phyloP scores from a whole-genome alignment of 768 basidiomycete species.

The Suillus plorans region DNA sequence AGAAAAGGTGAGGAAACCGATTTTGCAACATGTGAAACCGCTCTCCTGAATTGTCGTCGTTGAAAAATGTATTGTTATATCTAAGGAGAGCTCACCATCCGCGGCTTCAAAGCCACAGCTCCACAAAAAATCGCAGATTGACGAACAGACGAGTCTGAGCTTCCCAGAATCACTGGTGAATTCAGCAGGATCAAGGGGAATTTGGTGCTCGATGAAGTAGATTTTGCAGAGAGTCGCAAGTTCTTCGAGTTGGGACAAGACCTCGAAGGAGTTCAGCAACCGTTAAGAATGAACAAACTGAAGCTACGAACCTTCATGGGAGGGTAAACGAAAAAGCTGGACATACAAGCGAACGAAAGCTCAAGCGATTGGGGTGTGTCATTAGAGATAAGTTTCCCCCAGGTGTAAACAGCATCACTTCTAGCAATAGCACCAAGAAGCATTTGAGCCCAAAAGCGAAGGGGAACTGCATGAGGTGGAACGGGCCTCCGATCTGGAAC shows the following conservation, averaged over 20 bases:
- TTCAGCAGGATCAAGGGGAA: constrained; percentile 28
- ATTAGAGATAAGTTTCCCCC: constrained; percentile 28
- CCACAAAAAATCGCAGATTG: constrained; percentile 53
- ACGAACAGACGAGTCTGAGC: constrained; percentile 33
- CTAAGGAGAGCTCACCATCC: constrained; percentile 33
- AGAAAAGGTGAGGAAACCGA: constrained; percentile 60
- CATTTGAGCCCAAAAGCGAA: constrained; percentile 50
- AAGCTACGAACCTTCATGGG: constrained; percentile 38
- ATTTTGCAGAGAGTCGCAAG: constrained; percentile 41
- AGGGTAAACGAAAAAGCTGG: constrained; percentile 50
- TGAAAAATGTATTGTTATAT: constrained; percentile 2
- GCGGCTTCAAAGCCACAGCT: constrained; percentile 46
- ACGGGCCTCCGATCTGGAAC: constrained; percentile 3
- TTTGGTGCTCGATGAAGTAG: constrained; percentile 31
- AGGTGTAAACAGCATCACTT: constrained; percentile 38
- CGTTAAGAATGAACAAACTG: background rate
- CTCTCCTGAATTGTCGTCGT: constrained; percentile 24
- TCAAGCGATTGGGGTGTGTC: constrained; percentile 36
- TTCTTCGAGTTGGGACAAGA: constrained; percentile 37
- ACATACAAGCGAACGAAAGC: constrained; percentile 47
- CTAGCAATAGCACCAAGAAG: constrained; percentile 46
- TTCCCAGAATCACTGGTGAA: constrained; percentile 32
- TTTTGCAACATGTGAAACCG: constrained; percentile 46
- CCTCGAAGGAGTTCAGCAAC: constrained; percentile 28
- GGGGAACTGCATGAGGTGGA: constrained; percentile 36